phyloP scores from a whole-genome alignment of 116 monocot genomes.

The Trichopus zeylanicus region DNA sequence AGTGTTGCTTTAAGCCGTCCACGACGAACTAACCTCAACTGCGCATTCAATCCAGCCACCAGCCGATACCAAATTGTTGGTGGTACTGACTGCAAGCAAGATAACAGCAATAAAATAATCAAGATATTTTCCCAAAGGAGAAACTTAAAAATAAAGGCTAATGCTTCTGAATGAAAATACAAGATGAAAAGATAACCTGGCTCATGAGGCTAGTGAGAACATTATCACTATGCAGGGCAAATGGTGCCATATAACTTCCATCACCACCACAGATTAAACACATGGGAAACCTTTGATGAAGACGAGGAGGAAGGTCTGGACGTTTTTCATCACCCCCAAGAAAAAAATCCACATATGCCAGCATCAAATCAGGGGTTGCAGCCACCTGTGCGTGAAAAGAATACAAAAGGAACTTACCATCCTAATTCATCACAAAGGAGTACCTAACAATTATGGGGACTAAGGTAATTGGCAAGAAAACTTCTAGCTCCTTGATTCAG shows the following conservation, averaged over 20 bases:
- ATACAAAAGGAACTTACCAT: no score
- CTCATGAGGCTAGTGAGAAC: slow-evolving; percentile 97
- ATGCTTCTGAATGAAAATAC: no score
- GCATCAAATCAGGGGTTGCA: slow-evolving; percentile 95
- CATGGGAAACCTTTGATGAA: slow-evolving; percentile 73
- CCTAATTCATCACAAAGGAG: no score
- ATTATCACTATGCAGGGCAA: slow-evolving; percentile 93
- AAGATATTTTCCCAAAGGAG: neutral
- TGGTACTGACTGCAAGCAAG: slow-evolving; percentile 58
- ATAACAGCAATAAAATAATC: neutral
- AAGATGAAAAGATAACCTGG: slow-evolving; percentile 49
- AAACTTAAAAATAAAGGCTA: neutral
- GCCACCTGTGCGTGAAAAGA: slow-evolving; percentile 63
- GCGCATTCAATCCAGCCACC: slow-evolving; percentile 96
- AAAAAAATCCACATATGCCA: slow-evolving; percentile 95
- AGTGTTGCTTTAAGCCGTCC: slow-evolving; percentile 51
- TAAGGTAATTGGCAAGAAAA: no score
- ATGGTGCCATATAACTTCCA: slow-evolving; percentile 95
- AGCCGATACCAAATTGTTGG: slow-evolving; percentile 95
- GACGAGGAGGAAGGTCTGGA: slow-evolving; percentile 77
- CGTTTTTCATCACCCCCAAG: slow-evolving; percentile 99
- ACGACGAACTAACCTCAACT: slow-evolving; percentile 72
- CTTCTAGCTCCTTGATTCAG: no score
- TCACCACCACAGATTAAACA: slow-evolving; percentile 77
- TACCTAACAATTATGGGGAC: no score